These are phyloP conservation scores for Populus tomentosa DNA, from an alignment of 441 rosid genomes.

Conservation along the genomic window DNA sequence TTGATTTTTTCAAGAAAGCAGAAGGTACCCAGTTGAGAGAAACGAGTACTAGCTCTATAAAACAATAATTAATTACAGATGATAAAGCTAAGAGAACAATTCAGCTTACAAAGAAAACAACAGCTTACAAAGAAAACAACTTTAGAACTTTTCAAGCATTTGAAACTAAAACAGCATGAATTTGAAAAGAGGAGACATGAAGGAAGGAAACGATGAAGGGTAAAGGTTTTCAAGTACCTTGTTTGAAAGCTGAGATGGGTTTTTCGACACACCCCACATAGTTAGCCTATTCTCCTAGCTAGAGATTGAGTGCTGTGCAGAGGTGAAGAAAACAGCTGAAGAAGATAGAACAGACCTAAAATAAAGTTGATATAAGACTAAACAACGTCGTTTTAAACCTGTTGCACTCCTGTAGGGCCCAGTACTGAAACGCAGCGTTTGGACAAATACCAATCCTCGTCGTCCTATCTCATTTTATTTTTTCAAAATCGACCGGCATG, in stretches of 20 bases:
- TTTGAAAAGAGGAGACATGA: neutral
- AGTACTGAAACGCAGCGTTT: neutral
- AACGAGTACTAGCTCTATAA: neutral
- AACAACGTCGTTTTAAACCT: neutral
- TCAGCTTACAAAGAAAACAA: neutral
- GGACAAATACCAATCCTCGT: neutral
- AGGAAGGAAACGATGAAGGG: neutral
- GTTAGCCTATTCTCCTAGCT: neutral
- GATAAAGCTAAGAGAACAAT: neutral
- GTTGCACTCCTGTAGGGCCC: neutral
- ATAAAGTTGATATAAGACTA: neutral
- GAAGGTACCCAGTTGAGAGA: neutral
- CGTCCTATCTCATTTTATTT: no score
- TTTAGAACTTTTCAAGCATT: neutral
- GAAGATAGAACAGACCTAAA: neutral
- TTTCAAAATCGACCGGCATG: no score
- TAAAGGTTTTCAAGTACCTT: conserved; percentile 32
- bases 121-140: no score
- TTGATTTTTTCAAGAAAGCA: neutral
- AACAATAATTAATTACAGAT: neutral
- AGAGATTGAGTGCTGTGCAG: neutral
- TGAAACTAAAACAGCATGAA: neutral
- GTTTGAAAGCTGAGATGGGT: conserved; percentile 43
- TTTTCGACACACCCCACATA: conserved; percentile 42
- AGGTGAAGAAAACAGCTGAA: neutral